A percentile compares a stretch with the other conserved stretches of the same genome.
phyloP scores from a whole-genome alignment of 257 asterid genomes.

The Parsonsia alboflavescens region DNA sequence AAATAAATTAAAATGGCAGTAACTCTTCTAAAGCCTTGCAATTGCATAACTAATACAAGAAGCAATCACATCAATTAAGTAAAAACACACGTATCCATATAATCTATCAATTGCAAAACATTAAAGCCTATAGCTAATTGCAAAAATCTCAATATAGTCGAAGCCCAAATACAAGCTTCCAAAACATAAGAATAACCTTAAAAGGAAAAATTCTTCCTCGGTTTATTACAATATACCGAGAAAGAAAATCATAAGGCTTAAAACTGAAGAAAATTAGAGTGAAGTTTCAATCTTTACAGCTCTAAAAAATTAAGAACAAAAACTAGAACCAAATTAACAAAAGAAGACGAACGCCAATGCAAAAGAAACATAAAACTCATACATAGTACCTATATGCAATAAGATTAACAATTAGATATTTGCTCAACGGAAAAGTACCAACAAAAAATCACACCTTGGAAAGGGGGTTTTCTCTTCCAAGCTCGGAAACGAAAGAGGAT shows the following conservation, averaged over 20 bases:
- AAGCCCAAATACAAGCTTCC: background rate
- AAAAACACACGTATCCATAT: background rate
- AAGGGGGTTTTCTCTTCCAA: constrained; percentile 4
- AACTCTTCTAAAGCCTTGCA: background rate
- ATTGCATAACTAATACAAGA: background rate
- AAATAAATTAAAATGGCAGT: background rate
- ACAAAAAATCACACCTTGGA: constrained; percentile 3
- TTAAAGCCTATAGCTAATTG: background rate
- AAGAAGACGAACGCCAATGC: background rate
- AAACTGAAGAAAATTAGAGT: background rate
- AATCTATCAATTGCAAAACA: background rate
- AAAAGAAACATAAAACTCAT: background rate
- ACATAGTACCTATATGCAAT: background rate
- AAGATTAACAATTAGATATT: background rate
- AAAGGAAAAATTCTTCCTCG: background rate
- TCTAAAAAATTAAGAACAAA: background rate
- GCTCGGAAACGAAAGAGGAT: background rate
- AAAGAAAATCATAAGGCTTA: background rate
- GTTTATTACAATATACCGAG: background rate
- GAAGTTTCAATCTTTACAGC: background rate
- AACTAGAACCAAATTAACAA: background rate
- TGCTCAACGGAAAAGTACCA: background rate
- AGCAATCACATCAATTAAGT: background rate
- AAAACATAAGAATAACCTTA: background rate
- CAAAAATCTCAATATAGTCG: background rate